Percentiles rank a stretch among this genome's conserved stretches.
These are phyloP conservation scores for Cyberlindnera misumaiensis DNA, from an alignment of 805 yeast species.

Conservation along the genomic window DNA sequence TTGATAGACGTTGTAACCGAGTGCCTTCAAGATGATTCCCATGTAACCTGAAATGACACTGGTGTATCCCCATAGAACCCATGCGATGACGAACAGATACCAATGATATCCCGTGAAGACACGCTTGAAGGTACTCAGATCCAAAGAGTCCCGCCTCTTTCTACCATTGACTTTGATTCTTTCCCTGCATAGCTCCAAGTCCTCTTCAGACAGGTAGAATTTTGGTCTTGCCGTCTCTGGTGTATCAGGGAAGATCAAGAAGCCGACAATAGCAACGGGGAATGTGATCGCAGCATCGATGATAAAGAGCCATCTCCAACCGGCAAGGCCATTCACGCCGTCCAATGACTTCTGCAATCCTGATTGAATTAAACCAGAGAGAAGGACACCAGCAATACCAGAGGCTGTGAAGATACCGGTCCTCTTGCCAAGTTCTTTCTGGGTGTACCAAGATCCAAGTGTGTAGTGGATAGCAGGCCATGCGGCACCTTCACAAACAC, in stretches of 20 bases:
- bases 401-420: slow-evolving; percentile 11
- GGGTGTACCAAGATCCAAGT: slow-evolving; percentile 12
- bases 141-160: slow-evolving; percentile 6
- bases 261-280: slow-evolving; percentile 45
- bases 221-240: slow-evolving; percentile 22
- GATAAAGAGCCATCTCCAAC: slow-evolving; percentile 31
- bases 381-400: slow-evolving; percentile 11
- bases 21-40: slow-evolving; percentile 15
- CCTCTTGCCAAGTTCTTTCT: slow-evolving; percentile 11
- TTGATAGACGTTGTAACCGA: slow-evolving; percentile 17
- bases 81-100: slow-evolving; percentile 16
- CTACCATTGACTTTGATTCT: no score
- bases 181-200: slow-evolving; percentile 8
- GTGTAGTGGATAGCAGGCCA: slow-evolving; percentile 15
- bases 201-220: slow-evolving; percentile 14
- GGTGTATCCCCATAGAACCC: slow-evolving; percentile 11
- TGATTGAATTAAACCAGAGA: slow-evolving; percentile 1
- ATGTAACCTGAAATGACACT: slow-evolving; percentile 9
- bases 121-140: slow-evolving; percentile 12
- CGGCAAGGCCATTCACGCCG: slow-evolving; percentile 31
- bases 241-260: slow-evolving; percentile 36
- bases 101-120: slow-evolving; percentile 15
- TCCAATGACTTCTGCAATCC: slow-evolving; percentile 15
- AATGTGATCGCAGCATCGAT: slow-evolving; percentile 41
- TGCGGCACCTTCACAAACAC: slow-evolving; percentile 24